Evolutionary conservation across 1,139 yeast genomes (phyloP).

Genomic region (Diutina rugosa): DNA sequence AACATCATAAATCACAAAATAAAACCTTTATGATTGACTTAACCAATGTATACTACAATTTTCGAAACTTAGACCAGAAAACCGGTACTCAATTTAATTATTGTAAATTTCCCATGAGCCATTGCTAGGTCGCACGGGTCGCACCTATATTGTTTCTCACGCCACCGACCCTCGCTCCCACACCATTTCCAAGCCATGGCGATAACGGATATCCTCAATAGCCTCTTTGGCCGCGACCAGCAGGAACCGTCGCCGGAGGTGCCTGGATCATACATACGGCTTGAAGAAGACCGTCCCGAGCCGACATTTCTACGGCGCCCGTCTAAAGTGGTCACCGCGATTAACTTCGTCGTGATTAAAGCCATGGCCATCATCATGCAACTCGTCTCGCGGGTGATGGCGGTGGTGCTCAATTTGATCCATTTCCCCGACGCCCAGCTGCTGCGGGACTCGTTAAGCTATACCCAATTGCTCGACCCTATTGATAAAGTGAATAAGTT

Average conservation of each 20-base stretch:
- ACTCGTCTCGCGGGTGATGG: not conserved
- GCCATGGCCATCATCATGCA: not conserved
- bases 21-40: too few relatives aligned
- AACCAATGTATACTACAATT: too few relatives aligned
- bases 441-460: not conserved
- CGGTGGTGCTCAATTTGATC: not conserved
- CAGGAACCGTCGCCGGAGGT: not conserved
- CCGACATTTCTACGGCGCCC: not conserved
- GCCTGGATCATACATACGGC: not conserved
- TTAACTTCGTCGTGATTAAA: not conserved
- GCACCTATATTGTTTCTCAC: not conserved
- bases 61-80: too few relatives aligned
- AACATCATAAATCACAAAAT: too few relatives aligned
- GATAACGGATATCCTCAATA: not conserved
- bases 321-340: not conserved
- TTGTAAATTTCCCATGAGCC: too few relatives aligned
- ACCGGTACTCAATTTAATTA: too few relatives aligned
- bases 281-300: not conserved
- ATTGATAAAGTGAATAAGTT: not conserved
- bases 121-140: not conserved
- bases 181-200: not conserved
- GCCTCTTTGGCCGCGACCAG: not conserved
- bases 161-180: not conserved
- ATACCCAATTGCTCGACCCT: not conserved
- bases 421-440: not conserved